Base-by-base conservation (phyloP, 108 stramenopile species). In the Tribonema minus region DNA sequence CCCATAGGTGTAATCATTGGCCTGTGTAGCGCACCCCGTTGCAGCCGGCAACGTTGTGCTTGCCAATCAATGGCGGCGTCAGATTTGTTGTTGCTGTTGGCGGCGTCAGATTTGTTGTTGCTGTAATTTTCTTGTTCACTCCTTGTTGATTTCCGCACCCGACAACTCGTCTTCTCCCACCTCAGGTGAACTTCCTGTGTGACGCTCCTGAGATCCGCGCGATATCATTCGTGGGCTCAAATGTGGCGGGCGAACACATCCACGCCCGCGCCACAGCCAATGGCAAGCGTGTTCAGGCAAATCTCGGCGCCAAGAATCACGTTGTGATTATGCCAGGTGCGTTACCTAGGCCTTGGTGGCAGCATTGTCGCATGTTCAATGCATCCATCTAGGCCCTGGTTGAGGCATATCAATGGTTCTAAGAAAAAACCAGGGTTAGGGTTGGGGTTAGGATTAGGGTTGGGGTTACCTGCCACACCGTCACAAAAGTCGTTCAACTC, bases 251-350 rank as follows among this genome's bases (percentile, higher is more conserved):
- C 15, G 90, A 90, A 68, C 87, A 93, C 86, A 95, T 98, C 80
- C 89, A 86, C 72, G 88, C 90, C 5, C 71, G 89, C 29, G 94
- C 92, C 3, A 88, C 88, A 39, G 68, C 64, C 20, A 70, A 89
- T 76, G 78, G 78, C 6, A 80, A 80, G 62, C 68, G 78, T 0
- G 78, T 80, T 27, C 76, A 77, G 81, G 88, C 93, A 64, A 96
- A 96, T 86, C 67, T 95, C 71, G 95, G 94, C 26, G 96, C 96
- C 58, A 96, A 98, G 88, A 98, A 98, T 85, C 96, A 98, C 83
- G 93, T 88, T 30, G 87, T 92, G 31, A 76, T 96, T 25, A 77
- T 96, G 70, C 88, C 79, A 81, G 82, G 68, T 36, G n/a, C 30
- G 61, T 39, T 3, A n/a, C 0, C 25, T 3, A 32, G 15, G 63